Base-by-base conservation (phyloP, 768 basidiomycete genomes). In the Mycena chlorophos region DNA sequence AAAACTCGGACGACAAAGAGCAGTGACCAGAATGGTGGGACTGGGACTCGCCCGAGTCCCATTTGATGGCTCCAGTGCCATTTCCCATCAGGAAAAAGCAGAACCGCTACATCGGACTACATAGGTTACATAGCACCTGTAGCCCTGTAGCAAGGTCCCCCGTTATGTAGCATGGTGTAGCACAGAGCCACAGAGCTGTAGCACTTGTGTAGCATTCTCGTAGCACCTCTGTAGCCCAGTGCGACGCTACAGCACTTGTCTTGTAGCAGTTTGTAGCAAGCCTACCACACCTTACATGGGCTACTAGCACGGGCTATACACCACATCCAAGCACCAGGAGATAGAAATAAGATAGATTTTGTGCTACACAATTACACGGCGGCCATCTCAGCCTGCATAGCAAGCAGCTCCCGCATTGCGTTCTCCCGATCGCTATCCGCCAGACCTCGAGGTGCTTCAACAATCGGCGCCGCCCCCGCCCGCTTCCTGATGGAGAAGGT, bases 31-130 rank as follows among this genome's bases (percentile, higher is more conserved):
- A n/a, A n/a, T n/a, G n/a, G n/a, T n/a, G n/a, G n/a, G n/a, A n/a
- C n/a, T n/a, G n/a, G n/a, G n/a, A n/a, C n/a, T n/a, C n/a, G n/a
- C n/a, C n/a, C n/a, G n/a, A n/a, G n/a, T n/a, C n/a, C n/a, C n/a
- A n/a, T n/a, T n/a, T n/a, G n/a, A n/a, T n/a, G n/a, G n/a, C n/a
- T n/a, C n/a, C n/a, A n/a, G n/a, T n/a, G n/a, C n/a, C n/a, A n/a
- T n/a, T n/a, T n/a, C n/a, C n/a, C 40, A 42, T 42, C 40, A 49
- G 47, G 47, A 49, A 49, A 49, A 49, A 49, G 47, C 25, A 16
- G 47, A 27, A 49, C 63, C 12, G 62, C 57, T 22, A 50, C 51
- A 46, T 54, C 63, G 28, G 67, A 66, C 45, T 61, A 69, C 22
- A 25, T 43, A 5, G 26, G 45, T 2, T 40, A 49, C 1, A 61